Conservation (phyloP, 1,284 basidiomycete genomes). For the Gymnopus androsaceus region DNA sequence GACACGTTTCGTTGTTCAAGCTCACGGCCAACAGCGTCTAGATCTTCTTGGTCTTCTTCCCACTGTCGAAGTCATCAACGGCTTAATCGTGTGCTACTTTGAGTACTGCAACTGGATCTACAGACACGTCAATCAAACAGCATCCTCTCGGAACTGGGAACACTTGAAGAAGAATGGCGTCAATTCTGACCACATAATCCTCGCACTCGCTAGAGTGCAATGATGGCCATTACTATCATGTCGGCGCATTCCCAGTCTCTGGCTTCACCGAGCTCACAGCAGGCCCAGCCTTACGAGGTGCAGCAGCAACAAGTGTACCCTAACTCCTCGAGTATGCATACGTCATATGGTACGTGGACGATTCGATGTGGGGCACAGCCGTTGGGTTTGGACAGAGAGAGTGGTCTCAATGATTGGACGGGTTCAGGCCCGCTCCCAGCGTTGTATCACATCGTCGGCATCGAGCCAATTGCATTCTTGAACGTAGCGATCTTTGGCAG, state of each 20-base stretch:
- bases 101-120: conserved; percentile 86
- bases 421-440: conserved; percentile 7
- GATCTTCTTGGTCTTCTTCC: conserved; percentile 72
- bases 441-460: conserved; percentile 15
- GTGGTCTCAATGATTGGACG: conserved; percentile 49
- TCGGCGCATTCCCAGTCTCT: conserved; percentile 11
- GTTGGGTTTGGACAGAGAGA: conserved; percentile 62
- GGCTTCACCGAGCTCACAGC: conserved; percentile 17
- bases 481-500: not conserved
- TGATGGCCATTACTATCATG: conserved; percentile 63
- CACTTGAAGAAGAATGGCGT: conserved; percentile 69
- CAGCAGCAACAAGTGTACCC: conserved; percentile 32
- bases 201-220: conserved; percentile 68
- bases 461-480: not conserved
- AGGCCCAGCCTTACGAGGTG: conserved; percentile 4
- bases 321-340: conserved; percentile 21
- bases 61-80: conserved; percentile 64
- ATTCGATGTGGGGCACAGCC: conserved; percentile 59
- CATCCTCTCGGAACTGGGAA: conserved; percentile 66
- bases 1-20: conserved; percentile 61
- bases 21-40: too few species aligned
- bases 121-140: conserved; percentile 65
- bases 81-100: conserved; percentile 73
- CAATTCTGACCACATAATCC: conserved; percentile 64
- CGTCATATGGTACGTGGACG: conserved; percentile 45